Conservation (phyloP, 371 early-diverging fungal genomes). For the Thermomucor indicae-seudaticae region DNA sequence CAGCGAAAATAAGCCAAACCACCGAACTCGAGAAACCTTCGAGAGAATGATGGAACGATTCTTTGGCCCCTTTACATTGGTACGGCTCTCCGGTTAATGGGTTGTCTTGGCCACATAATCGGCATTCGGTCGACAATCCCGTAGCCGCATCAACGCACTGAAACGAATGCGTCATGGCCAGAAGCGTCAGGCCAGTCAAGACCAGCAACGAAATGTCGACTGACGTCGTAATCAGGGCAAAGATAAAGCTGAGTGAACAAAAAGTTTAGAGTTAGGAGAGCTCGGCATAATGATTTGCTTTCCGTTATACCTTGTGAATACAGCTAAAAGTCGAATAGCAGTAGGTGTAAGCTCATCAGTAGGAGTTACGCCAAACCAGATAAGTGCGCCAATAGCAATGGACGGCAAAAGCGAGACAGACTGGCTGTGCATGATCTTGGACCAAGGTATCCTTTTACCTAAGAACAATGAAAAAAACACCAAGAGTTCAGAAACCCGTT, state of each 20-base stretch:
- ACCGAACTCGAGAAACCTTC: slow-evolving; percentile 61
- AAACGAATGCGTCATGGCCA: slow-evolving; percentile 56
- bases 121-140: slow-evolving; percentile 48
- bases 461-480: too few species aligned
- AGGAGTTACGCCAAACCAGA: slow-evolving; percentile 39
- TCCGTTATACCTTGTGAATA: slow-evolving; percentile 35
- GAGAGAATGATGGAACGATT: slow-evolving; percentile 51
- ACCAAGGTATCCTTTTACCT: slow-evolving; percentile 1
- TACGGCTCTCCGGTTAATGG: slow-evolving; percentile 22
- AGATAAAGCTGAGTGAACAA: slow-evolving; percentile 55
- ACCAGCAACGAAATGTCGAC: slow-evolving; percentile 56
- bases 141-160: slow-evolving; percentile 49
- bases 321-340: slow-evolving; percentile 40
- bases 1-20: slow-evolving; percentile 67
- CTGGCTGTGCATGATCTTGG: slow-evolving; percentile 1
- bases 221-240: slow-evolving; percentile 55
- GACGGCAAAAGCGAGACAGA: slow-evolving; percentile 22
- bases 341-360: slow-evolving; percentile 38
- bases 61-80: slow-evolving; percentile 52
- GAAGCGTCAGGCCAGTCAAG: slow-evolving; percentile 42
- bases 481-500: too few species aligned
- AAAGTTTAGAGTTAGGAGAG: too few species aligned
- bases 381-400: slow-evolving; percentile 20
- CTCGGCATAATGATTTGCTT: background rate
- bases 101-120: slow-evolving; percentile 41